Base-by-base conservation (phyloP, 345 rosid genomes). In the Populus simonii region DNA sequence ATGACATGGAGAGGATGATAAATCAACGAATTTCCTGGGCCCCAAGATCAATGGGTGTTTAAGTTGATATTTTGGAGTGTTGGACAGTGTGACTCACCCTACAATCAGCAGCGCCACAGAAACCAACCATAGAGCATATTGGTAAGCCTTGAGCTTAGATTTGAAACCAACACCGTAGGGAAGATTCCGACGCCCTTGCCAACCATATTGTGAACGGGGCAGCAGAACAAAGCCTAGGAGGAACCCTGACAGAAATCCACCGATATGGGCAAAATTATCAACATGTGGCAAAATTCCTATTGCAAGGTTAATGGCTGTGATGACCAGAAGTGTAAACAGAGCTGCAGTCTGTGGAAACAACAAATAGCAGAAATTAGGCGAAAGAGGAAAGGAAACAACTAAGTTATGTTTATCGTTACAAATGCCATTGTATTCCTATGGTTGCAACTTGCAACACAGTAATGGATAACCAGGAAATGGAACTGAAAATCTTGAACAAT, bases 211-310 rank as follows among this genome's bases (percentile, higher is more conserved):
- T 2, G 84, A 80, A 17, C 84, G 84, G 9, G 72, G 78, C 5
- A 81, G 75, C 38, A 81, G 53, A 23, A 81, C 27, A 45, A 81
- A 81, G 7, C 84, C 84, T 0, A 81, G 78, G 15, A 81, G 84
- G 31, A 81, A 72, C 17, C 84, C 84, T 0, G 84, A 20, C 12
- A 81, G 61, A 39, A 81, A 81, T 15, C 84, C 84, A 1, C 84
- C 84, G 10, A 77, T 73, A 35, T 81, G 84, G 1, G 84, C 80
- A 47, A 73, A 81, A 17, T 81, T 77, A 65, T 81, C 84, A 27
- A 81, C 84, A n/a, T 77, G 81, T 2, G 84, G 84, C 41, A 81
- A 72, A 70, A 81, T 77, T 68, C 84, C 84, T n/a, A 81, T 69
- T n/a, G 75, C 78, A 27, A 81, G 78, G 72, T 77, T 81, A n/a